Evolutionary conservation across 805 yeast species (phyloP).

Genomic region (Suhomyces canberraensis): DNA sequence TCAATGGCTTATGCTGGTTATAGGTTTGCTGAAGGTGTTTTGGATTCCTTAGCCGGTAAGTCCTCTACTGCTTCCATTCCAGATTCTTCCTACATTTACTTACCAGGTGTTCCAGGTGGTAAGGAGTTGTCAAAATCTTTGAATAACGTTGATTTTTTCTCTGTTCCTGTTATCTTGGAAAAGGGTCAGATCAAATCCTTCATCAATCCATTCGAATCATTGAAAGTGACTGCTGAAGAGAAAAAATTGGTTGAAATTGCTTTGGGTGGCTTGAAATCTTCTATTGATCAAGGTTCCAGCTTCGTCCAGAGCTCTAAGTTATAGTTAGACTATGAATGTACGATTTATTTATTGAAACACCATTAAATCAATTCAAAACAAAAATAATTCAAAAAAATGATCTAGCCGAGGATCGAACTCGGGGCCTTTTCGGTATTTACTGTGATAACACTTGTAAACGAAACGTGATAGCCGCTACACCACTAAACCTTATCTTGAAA

Average conservation of each 20-base stretch:
- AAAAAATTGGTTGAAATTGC: conserved; percentile 34
- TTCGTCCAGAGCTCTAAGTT: conserved; percentile 40
- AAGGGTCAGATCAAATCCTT: conserved; percentile 37
- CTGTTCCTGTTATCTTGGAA: conserved; percentile 45
- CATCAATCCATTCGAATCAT: conserved; percentile 31
- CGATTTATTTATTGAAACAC: not conserved
- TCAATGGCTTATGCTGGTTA: conserved; percentile 94
- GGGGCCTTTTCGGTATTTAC: conserved; percentile 38
- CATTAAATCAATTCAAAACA: too few relatives aligned
- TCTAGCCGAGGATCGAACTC: conserved; percentile 36
- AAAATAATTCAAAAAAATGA: conserved; percentile 22
- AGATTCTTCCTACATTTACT: conserved; percentile 51
- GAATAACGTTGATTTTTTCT: conserved; percentile 43
- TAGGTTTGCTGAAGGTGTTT: conserved; percentile 64
- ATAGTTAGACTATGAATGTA: conserved; percentile 10
- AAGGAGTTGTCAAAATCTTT: conserved; percentile 34
- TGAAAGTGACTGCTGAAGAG: conserved; percentile 30
- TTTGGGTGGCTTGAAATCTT: conserved; percentile 35
- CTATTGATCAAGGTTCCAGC: conserved; percentile 39
- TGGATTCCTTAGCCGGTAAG: conserved; percentile 58
- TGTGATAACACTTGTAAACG: conserved; percentile 31
- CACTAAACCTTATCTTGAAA: conserved; percentile 23
- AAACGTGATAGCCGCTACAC: conserved; percentile 40
- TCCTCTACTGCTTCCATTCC: conserved; percentile 36
- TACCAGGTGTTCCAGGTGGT: conserved; percentile 54